These are phyloP conservation scores for Ulota crispa DNA, from an alignment of 225 moss, liverwort and hornwort genomes.

Conservation along the genomic window DNA sequence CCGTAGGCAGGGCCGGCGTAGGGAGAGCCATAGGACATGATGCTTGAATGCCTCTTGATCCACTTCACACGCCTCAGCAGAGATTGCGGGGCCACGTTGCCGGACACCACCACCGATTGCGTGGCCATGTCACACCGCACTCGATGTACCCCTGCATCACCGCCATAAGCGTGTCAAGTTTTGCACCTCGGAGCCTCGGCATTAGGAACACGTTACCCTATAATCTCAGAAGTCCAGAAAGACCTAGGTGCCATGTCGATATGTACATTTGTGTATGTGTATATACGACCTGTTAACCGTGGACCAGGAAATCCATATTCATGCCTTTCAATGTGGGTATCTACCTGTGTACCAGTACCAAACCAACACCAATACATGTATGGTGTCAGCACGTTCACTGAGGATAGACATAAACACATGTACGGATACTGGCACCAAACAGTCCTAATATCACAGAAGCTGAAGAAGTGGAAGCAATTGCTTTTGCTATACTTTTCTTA, in stretches of 20 bases:
- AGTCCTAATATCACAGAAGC: no score
- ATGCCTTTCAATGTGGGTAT: not conserved
- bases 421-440: not conserved
- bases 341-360: not conserved
- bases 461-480: no score
- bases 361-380: no score
- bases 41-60: slow-evolving; percentile 38
- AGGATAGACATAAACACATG: not conserved
- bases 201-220: no score
- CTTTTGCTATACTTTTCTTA: no score
- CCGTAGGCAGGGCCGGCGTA: not conserved
- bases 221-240: no score
- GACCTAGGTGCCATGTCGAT: not conserved
- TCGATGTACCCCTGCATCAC: slow-evolving; percentile 44
- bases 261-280: no score
- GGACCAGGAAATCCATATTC: no score
- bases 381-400: no score
- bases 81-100: slow-evolving; percentile 26
- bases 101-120: slow-evolving; percentile 48
- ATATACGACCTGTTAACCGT: no score
- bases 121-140: slow-evolving; percentile 39
- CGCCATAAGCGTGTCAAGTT: not conserved
- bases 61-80: slow-evolving; percentile 47
- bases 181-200: no score
- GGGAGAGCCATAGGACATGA: slow-evolving; percentile 36